A percentile compares a stretch with the other conserved stretches of the same genome.
Evolutionary conservation across 2,329 filamentous ascomycete genomes (phyloP).

Genomic region (Diaporthe ampelina): DNA sequence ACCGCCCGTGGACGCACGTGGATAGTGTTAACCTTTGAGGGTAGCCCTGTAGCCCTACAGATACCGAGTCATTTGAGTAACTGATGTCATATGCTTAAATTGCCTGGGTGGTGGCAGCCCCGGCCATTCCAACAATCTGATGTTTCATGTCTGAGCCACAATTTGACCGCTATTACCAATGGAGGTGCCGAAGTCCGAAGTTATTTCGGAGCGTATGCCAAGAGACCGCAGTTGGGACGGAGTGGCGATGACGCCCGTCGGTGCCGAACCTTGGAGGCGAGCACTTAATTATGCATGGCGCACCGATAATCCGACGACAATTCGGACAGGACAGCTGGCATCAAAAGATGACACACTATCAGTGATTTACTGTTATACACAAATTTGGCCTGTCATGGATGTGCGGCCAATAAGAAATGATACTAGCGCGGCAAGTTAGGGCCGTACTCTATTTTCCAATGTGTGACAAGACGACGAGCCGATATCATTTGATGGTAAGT

Average conservation of each 20-base stretch:
- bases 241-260: conserved; percentile 9
- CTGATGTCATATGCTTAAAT: conserved; percentile 30
- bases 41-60: conserved; percentile 20
- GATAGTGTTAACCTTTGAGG: background rate
- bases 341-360: no score
- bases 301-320: background rate
- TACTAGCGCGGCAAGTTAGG: background rate
- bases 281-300: background rate
- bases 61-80: conserved; percentile 9
- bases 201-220: conserved; percentile 29
- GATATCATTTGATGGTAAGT: no score
- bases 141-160: conserved; percentile 27
- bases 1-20: conserved; percentile 5
- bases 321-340: background rate
- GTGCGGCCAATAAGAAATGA: background rate
- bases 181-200: conserved; percentile 19
- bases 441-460: background rate
- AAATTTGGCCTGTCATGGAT: background rate
- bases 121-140: conserved; percentile 7
- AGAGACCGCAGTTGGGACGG: background rate
- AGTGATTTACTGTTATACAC: background rate
- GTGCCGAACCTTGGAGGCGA: conserved; percentile 1
- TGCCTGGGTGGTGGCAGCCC: conserved; percentile 11
- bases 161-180: conserved; percentile 23
- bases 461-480: background rate